These are phyloP conservation scores for Lipomyces sp. DNA, from an alignment of 805 yeast genomes.

Conservation along the genomic window DNA sequence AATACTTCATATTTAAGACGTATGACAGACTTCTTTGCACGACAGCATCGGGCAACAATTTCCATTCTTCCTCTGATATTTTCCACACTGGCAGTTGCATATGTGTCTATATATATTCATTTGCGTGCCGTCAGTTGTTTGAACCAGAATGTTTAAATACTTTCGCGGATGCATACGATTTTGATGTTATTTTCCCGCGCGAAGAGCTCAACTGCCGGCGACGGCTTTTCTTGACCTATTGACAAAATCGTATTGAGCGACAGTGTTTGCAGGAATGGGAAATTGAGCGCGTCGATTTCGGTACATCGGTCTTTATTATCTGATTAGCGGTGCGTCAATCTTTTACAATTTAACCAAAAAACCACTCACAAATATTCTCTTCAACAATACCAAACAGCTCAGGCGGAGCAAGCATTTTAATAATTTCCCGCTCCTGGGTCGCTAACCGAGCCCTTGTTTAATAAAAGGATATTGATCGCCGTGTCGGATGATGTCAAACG, in stretches of 20 bases:
- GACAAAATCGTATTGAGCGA: conserved; percentile 69
- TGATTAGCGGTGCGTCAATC: conserved; percentile 18
- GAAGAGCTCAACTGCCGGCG: conserved; percentile 68
- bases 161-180: conserved; percentile 41
- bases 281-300: conserved; percentile 72
- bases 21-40: conserved; percentile 69
- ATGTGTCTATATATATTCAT: conserved; percentile 16
- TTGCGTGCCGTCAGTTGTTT: not conserved
- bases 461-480: not conserved
- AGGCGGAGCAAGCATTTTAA: conserved; percentile 87
- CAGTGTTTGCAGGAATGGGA: conserved; percentile 78
- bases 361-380: conserved; percentile 63
- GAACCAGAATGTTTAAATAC: too few species aligned
- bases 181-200: conserved; percentile 52
- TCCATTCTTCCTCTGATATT: conserved; percentile 60
- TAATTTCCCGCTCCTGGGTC: conserved; percentile 11
- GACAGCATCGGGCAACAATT: conserved; percentile 70
- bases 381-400: conserved; percentile 92
- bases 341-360: too few species aligned
- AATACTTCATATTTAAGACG: conserved; percentile 62
- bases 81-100: conserved; percentile 35
- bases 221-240: conserved; percentile 84
- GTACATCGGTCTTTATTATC: conserved; percentile 68
- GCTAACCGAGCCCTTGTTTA: not conserved
- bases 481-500: not conserved